These are phyloP conservation scores for Ammopiptanthus mongolicus DNA, from an alignment of 306 rosid species.

Conservation along the genomic window DNA sequence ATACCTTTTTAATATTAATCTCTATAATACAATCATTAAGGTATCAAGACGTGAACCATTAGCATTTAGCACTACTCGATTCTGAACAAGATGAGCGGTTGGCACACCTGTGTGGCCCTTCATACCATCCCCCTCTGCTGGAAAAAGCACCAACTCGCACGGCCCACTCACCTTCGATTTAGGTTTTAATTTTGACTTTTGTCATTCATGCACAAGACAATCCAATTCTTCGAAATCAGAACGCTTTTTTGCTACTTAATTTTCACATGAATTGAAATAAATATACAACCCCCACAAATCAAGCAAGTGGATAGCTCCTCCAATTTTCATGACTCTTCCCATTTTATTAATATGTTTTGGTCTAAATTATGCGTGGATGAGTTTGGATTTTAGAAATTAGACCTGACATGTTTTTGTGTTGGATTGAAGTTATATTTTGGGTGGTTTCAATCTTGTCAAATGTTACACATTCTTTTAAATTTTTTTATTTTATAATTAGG, in stretches of 20 bases:
- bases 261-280: not conserved
- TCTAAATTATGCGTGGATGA: too few species aligned
- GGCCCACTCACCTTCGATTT: not conserved
- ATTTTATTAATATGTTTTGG: too few species aligned
- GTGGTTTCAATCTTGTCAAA: too few species aligned
- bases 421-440: too few species aligned
- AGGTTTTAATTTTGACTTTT: constrained; percentile 12
- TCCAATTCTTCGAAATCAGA: not conserved
- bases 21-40: not conserved
- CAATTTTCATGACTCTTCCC: too few species aligned
- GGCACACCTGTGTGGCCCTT: constrained; percentile 10
- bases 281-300: not conserved
- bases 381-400: too few species aligned
- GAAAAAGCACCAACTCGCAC: not conserved
- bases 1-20: not conserved
- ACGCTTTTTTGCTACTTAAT: not conserved
- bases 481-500: too few species aligned
- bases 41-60: not conserved
- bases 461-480: too few species aligned
- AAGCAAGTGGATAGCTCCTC: too few species aligned
- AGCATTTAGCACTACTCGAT: not conserved
- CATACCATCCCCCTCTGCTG: not conserved
- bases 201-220: not conserved
- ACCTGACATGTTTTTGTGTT: too few species aligned
- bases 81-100: not conserved